phyloP scores from a whole-genome alignment of 352 stramenopile genomes.

The Pythium folliculosum region DNA sequence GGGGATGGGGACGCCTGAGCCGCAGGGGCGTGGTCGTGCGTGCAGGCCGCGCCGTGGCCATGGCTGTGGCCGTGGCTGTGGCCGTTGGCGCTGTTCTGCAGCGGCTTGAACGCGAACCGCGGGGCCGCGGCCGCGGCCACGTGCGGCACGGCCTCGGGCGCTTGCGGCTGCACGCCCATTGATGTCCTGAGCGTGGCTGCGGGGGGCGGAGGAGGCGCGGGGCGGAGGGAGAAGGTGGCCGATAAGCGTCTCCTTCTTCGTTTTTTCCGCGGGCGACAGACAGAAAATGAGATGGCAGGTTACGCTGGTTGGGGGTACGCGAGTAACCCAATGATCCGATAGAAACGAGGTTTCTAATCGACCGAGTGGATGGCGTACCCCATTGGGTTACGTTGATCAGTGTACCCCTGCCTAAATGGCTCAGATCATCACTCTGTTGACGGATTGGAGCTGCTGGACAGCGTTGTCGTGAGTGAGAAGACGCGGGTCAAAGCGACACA shows the following conservation, averaged over 20 bases:
- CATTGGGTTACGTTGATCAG: background rate
- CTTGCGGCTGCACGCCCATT: slow-evolving; percentile 6
- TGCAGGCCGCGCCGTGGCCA: slow-evolving; percentile 8
- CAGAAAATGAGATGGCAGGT: background rate
- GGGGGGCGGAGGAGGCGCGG: background rate
- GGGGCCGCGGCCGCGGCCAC: slow-evolving; percentile 1
- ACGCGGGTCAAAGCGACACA: background rate
- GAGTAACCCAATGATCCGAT: background rate
- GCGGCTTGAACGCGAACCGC: slow-evolving; percentile 17
- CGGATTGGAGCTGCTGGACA: slow-evolving; percentile 21
- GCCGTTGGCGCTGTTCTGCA: slow-evolving; percentile 6
- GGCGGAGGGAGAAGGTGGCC: background rate
- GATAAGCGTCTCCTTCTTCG: background rate
- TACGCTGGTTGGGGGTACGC: background rate
- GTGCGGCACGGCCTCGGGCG: background rate
- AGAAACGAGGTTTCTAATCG: background rate
- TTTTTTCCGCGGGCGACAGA: background rate
- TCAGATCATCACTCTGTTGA: slow-evolving; percentile 25
- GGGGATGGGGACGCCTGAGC: slow-evolving; percentile 3
- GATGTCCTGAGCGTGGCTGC: background rate
- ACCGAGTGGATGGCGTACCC: too few species aligned
- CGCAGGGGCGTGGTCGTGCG: slow-evolving; percentile 12
- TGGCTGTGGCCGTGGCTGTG: slow-evolving; percentile 5
- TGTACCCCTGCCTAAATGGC: slow-evolving; percentile 15
- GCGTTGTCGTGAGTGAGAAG: slow-evolving; percentile 15